Base-by-base conservation (phyloP, 768 basidiomycete genomes). In the Amylocystis lapponica region DNA sequence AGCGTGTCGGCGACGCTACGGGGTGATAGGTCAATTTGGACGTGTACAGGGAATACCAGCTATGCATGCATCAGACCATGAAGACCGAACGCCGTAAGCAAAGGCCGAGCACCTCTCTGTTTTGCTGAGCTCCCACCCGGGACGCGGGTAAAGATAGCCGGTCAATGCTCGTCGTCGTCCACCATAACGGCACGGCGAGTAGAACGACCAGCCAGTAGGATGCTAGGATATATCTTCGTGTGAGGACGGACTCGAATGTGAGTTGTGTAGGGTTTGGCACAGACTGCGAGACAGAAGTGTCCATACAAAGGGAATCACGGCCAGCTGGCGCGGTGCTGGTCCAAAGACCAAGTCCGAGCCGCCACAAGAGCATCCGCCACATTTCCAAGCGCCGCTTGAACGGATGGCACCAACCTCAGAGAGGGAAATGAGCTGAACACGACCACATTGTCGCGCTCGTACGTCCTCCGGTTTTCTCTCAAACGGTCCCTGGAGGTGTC, bases 111-210 rank as follows among this genome's bases (percentile, higher is more conserved):
- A 43, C 58, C 61, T 45, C 57, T 33, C 46, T 66, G 69, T 36
- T 64, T 60, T 32, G 75, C 67, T 52, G 72, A 5, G 71, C 68
- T 30, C 61, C 60, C 26, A 93, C 81, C 17, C 77, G 74, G 32
- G 65, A 62, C 7, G 71, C 66, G 1, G 94, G 90, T 11, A 96
- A 67, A 0, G 83, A 68, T 13, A 86, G 70, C 21, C 94, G 78
- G 56, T 93, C 76, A 22, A 98, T 95, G 50, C 86, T 87, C 4
- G 96, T 98, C 21, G 86, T 83, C 39, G 71, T 73, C 91, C 92
- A 97, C 96, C 96, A 99, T 37, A 90, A 72, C 3, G 96, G 96
- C 16, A 94, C 46, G 1, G 83, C 84, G 6, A 90, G 65, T 26
- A 95, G 50, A 27, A 96, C 73, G 21, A 91, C 64, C 20, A 74